Base-by-base conservation (phyloP, 1,284 basidiomycete species). In the Ceratobasidium sp. region DNA sequence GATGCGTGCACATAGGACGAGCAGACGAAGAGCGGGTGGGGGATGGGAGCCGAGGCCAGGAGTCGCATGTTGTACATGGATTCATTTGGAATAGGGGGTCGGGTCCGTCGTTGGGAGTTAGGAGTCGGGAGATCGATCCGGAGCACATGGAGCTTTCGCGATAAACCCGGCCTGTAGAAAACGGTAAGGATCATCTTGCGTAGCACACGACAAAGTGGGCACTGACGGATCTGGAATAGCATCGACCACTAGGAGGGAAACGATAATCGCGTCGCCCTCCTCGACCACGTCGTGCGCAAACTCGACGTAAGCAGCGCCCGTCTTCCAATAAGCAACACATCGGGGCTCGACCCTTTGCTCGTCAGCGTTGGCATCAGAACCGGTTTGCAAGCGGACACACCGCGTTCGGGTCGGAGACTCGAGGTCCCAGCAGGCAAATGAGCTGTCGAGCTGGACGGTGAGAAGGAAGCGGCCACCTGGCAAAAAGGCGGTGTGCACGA, bases 381-480 rank as follows among this genome's bases (percentile, higher is more conserved):
- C 71, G 4, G 71, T 74, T 37, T 74, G 71, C 49, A 63, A 43
- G 29, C 61, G 71, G 46, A 74, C 71, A 43, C 58, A 74, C 27
- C 71, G 59, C 16, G 71, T 74, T 56, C 59, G 71, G 59, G 51
- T 63, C 14, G 71, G 61, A n/a, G 48, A 63, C 49, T 74, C 31
- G 48, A 74, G 39, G 27, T 74, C 71, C 71, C 71, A 74, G 24
- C 71, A 74, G 14, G 71, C 71, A 29, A 74, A 63, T 6, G 71
- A 74, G 27, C 71, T 53, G 61, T 74, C 71, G 53, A 74, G 61
- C 31, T 74, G 71, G 51, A 74, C 71, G 19, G 71, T 74, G 37
- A 74, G 61, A 64, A 74, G 71, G 59, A 74, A 74, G 59, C 71
- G 71, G 34, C 71, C 71, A 34, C 71, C 71, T 63, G 71, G 71